Base-by-base conservation (phyloP, 306 rosid genomes). In the Corylus americana region DNA sequence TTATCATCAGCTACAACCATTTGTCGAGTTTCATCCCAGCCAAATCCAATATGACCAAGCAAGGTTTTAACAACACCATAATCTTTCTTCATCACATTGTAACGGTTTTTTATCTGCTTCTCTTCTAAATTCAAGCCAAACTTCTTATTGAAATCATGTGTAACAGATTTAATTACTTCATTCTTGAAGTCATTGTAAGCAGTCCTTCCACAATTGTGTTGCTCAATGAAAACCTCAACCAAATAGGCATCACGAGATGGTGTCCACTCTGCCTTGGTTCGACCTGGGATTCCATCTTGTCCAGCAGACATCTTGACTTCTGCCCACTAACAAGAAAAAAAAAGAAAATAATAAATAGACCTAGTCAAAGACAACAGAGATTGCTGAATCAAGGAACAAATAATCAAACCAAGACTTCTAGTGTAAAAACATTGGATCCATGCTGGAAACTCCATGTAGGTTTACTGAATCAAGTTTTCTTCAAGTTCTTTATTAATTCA, bases 101-200 rank as follows among this genome's bases (percentile, higher is more conserved):
- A 85, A 57, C 86, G 86, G 74, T 85, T 85, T 79, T 82, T 82
- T n/a, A 85, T 85, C 74, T 85, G 88, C 76, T 82, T 85, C 88
- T 82, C 88, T 72, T 85, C 88, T 14, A 85, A 82, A 51, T 85
- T 79, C 71, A 82, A 55, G 77, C 77, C 70, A 66, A 85, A 85
- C 55, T 70, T 85, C 64, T 48, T 70, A 67, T 85, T 85, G 77
- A 85, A 81, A 10, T 74, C 88, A 67, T 78, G 66, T 27, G 88
- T 79, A 44, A 82, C 88, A 67, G 81, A 76, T 59, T 71, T 79
- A 20, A 85, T 82, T 10, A 82, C 88, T 75, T 85, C 86, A 73
- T 75, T 85, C 48, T 81, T 85, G 66, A 70, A 85, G n/a, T 85
- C 88, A 78, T 85, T 85, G 79, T 81, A 85, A 57, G 85, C 85